Conservation (phyloP, 129 eudicot genomes). For the Saposhnikovia divaricata region DNA sequence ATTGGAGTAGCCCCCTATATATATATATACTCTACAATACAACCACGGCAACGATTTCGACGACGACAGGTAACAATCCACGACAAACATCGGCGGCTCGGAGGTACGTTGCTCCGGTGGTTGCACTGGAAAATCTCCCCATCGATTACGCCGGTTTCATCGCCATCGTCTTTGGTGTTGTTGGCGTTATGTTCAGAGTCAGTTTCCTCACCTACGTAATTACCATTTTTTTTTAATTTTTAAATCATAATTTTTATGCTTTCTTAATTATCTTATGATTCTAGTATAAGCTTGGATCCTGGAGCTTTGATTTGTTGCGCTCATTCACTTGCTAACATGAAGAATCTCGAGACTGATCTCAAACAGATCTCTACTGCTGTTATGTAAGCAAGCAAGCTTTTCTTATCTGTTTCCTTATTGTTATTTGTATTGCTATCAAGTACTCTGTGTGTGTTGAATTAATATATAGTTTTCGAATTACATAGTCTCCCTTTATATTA, state of each 20-base stretch:
- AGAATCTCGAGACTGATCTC: conserved; percentile 78
- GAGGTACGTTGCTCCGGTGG: conserved; percentile 48
- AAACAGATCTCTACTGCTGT: conserved; percentile 98
- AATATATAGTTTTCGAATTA: too few relatives aligned
- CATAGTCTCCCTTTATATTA: not conserved
- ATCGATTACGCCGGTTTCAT: conserved; percentile 87
- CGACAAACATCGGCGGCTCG: conserved; percentile 75
- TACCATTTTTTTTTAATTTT: too few relatives aligned
- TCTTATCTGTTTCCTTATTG: not conserved
- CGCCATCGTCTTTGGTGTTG: conserved; percentile 81
- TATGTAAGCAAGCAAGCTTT: conserved; percentile 41
- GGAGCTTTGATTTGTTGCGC: conserved; percentile 90
- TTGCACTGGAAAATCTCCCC: conserved; percentile 65
- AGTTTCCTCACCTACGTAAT: too few relatives aligned
- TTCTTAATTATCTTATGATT: not conserved
- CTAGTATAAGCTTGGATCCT: conserved; percentile 87
- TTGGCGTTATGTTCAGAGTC: conserved; percentile 89
- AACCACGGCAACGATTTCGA: conserved; percentile 9
- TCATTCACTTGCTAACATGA: conserved; percentile 83
- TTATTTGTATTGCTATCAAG: too few relatives aligned
- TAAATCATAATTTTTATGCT: not conserved
- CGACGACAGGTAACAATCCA: conserved; percentile 72
- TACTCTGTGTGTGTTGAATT: not conserved
- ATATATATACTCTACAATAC: too few relatives aligned
- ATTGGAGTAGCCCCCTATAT: too few relatives aligned